A percentile compares a stretch with the other conserved stretches of the same genome.
Evolutionary conservation across 2,329 filamentous ascomycete genomes (phyloP).

Genomic region (Scopulariopsis brevicaulis): DNA sequence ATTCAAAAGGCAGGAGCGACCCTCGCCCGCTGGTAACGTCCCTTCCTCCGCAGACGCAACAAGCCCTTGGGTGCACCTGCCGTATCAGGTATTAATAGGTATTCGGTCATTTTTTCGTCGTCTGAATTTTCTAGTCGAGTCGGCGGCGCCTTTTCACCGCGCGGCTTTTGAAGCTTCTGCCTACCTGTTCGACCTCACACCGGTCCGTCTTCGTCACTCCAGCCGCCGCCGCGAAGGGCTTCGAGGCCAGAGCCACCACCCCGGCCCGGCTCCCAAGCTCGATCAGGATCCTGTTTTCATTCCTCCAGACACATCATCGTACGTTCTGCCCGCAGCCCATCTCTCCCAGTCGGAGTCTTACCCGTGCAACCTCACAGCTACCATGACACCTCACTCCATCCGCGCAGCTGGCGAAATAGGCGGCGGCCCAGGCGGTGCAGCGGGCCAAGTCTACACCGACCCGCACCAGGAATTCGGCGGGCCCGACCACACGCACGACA

Average conservation of each 20-base stretch:
- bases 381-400: background rate
- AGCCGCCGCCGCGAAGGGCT: too few relatives aligned
- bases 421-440: slow-evolving; percentile 7
- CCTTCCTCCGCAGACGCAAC: background rate
- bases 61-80: background rate
- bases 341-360: background rate
- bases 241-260: background rate
- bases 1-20: background rate
- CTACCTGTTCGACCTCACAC: background rate
- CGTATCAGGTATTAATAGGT: background rate
- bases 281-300: too few relatives aligned
- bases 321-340: too few relatives aligned
- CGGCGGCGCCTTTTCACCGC: too few relatives aligned
- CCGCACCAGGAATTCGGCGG: slow-evolving; percentile 7
- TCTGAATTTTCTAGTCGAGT: too few relatives aligned
- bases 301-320: too few relatives aligned
- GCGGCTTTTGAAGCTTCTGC: background rate
- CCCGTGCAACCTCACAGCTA: too few relatives aligned
- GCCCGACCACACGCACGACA: background rate
- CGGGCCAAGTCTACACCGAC: slow-evolving; percentile 6
- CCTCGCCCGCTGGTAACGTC: background rate
- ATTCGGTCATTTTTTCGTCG: background rate
- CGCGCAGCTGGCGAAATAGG: background rate
- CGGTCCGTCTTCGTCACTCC: background rate
- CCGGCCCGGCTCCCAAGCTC: background rate